A percentile compares a stretch with the other conserved stretches of the same genome.
phyloP scores from a whole-genome alignment of 2,329 filamentous ascomycete species.

The Metarhizium anisopliae region DNA sequence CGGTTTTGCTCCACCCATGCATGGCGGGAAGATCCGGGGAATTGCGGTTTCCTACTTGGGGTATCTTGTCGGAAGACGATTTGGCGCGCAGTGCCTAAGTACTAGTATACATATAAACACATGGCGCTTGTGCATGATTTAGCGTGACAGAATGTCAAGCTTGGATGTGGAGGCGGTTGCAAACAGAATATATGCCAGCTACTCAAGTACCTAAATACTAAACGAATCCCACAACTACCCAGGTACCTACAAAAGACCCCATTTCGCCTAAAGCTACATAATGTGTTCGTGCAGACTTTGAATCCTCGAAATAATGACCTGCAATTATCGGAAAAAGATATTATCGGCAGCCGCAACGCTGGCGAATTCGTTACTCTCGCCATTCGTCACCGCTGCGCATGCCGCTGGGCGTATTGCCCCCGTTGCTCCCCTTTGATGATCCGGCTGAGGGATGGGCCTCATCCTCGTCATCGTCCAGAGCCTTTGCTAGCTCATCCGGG shows the following conservation, averaged over 20 bases:
- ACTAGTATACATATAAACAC: too few relatives aligned
- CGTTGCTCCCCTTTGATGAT: conserved; percentile 16
- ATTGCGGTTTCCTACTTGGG: neutral
- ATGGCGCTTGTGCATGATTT: too few relatives aligned
- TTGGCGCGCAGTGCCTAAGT: too few relatives aligned
- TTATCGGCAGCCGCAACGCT: too few relatives aligned
- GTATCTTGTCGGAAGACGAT: neutral
- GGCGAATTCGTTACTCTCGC: conserved; percentile 22
- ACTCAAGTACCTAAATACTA: neutral
- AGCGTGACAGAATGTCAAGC: too few relatives aligned
- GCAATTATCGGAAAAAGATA: neutral
- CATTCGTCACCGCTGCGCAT: conserved; percentile 40
- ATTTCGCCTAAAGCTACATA: neutral
- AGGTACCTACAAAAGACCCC: neutral
- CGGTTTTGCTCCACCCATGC: neutral
- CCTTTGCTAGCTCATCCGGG: conserved; percentile 54
- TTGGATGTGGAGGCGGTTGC: neutral
- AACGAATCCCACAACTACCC: neutral
- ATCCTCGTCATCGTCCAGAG: conserved; percentile 46
- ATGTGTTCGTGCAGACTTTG: neutral
- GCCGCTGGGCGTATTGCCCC: conserved; percentile 24
- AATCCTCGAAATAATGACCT: neutral
- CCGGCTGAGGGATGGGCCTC: conserved; percentile 17
- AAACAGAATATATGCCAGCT: neutral
- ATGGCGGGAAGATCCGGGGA: neutral